These are phyloP conservation scores for Fusarium newnesense DNA, from an alignment of 2,329 filamentous ascomycete species.

Conservation along the genomic window DNA sequence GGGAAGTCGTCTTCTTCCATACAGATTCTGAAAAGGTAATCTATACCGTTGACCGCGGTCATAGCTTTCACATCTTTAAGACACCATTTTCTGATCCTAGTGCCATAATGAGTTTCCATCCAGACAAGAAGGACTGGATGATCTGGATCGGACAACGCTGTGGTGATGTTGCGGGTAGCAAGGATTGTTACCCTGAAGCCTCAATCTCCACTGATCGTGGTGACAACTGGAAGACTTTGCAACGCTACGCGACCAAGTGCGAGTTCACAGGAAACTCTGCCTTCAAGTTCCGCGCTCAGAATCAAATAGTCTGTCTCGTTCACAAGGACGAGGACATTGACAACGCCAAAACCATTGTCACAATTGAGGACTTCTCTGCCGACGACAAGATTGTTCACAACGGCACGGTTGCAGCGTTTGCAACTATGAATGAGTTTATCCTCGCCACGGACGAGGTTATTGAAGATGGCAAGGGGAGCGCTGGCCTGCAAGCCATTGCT, in stretches of 20 bases:
- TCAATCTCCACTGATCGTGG: slow-evolving; percentile 84
- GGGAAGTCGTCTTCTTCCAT: slow-evolving; percentile 87
- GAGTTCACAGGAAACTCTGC: slow-evolving; percentile 80
- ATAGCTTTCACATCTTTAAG: slow-evolving; percentile 78
- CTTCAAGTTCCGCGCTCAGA: slow-evolving; percentile 62
- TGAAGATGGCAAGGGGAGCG: slow-evolving; percentile 64
- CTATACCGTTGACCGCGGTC: slow-evolving; percentile 84
- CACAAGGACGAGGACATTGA: slow-evolving; percentile 66
- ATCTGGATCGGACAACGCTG: slow-evolving; percentile 88
- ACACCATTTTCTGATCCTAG: slow-evolving; percentile 64
- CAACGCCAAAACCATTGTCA: slow-evolving; percentile 75
- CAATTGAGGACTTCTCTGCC: slow-evolving; percentile 82
- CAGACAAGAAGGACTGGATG: slow-evolving; percentile 86
- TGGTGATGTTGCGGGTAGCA: slow-evolving; percentile 58
- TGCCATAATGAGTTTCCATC: slow-evolving; percentile 79
- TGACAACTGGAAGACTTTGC: slow-evolving; percentile 78
- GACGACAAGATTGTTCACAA: slow-evolving; percentile 67
- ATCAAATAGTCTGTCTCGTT: slow-evolving; percentile 69
- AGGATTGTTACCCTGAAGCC: slow-evolving; percentile 77
- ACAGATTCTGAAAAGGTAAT: slow-evolving; percentile 73
- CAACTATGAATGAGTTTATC: slow-evolving; percentile 96
- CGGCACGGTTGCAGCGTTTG: slow-evolving; percentile 77
- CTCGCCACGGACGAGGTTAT: slow-evolving; percentile 76
- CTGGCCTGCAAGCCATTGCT: slow-evolving; percentile 79
- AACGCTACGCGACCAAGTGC: slow-evolving; percentile 81